Evolutionary conservation across 116 monocot species (phyloP), one percentile per base, ranked within the genome.

Genomic region (Phalaenopsis hybrid): DNA sequence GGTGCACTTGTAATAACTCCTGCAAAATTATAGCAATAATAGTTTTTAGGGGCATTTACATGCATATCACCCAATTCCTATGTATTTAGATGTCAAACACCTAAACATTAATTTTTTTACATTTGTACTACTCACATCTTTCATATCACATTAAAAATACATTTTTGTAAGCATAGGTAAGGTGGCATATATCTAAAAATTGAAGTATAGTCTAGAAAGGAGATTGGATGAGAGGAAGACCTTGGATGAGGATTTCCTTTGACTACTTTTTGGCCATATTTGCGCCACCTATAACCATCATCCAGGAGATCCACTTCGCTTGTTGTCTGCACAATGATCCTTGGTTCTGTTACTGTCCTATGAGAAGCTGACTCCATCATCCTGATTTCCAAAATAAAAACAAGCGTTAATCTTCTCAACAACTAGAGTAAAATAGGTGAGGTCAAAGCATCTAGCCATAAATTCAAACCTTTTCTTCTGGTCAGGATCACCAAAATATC

Each of bases 1-100:
- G 20, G 97, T 94, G 85, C 94, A 97, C 81, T 89, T 94, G 90
- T 94, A 97, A 81, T 94, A 97, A 85, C 97, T 97, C 93, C 97
- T 94, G 86, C 78, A 80, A 15, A 28, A 80, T 84, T 69, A 13
- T 13, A 82, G 33, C 21, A 15, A 41, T 28, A 28, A 28, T 28
- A 28, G 28, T 28, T 28, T 28, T 28, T 28, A 28, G 28, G 28
- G 28, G 28, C 51, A 51, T 11, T 2, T 9, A 51, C 51, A 21
- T 61, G 20, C 37, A 28, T 28, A 28, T 28, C 28, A 28, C 28
- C 28, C 28, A 28, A 28, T 28, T 28, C 28, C 28, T 28, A 28
- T 28, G 28, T 28, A 28, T 28, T 28, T 28, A 28, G 28, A 28
- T 28, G 28, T 28, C 28, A 28, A 28, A 28, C 28, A 28, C 28